phyloP scores from a whole-genome alignment of 352 stramenopile genomes.

The Stephanocyclus meneghinianus region DNA sequence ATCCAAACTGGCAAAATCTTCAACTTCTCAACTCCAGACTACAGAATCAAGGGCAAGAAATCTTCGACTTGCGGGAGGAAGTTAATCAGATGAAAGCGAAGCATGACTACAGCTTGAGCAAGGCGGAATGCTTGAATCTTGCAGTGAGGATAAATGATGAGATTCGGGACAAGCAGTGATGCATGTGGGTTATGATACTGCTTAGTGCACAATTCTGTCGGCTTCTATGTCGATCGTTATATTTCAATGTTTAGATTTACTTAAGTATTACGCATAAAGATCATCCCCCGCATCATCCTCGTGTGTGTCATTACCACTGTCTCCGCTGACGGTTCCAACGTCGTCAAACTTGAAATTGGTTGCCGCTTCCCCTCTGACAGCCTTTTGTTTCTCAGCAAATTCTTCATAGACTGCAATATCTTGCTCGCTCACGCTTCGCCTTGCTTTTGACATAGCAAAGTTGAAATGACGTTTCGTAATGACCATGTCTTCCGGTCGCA shows the following conservation, averaged over 20 bases:
- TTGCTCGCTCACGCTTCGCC: constrained; percentile 84
- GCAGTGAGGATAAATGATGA: constrained; percentile 21
- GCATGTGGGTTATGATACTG: neutral
- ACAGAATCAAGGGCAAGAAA: constrained; percentile 11
- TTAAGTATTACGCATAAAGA: constrained; percentile 32
- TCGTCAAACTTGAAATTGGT: constrained; percentile 81
- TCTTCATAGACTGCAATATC: constrained; percentile 86
- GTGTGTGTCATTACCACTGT: constrained; percentile 25
- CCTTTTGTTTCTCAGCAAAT: constrained; percentile 86
- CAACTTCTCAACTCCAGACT: constrained; percentile 26
- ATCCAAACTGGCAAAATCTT: constrained; percentile 24
- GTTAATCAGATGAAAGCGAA: constrained; percentile 13
- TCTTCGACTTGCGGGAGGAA: constrained; percentile 22
- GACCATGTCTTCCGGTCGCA: constrained; percentile 74
- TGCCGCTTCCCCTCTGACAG: constrained; percentile 74
- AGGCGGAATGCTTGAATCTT: constrained; percentile 18
- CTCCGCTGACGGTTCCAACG: constrained; percentile 18
- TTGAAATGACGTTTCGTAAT: constrained; percentile 88
- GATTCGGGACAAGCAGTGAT: neutral
- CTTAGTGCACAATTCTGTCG: neutral
- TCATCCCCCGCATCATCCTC: constrained; percentile 44
- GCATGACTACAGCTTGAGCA: constrained; percentile 17
- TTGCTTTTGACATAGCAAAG: constrained; percentile 85
- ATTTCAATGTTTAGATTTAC: neutral
- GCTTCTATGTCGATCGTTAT: too few relatives aligned